Base-by-base conservation (phyloP, 2,329 filamentous ascomycete genomes). In the Exophiala bonariae region DNA sequence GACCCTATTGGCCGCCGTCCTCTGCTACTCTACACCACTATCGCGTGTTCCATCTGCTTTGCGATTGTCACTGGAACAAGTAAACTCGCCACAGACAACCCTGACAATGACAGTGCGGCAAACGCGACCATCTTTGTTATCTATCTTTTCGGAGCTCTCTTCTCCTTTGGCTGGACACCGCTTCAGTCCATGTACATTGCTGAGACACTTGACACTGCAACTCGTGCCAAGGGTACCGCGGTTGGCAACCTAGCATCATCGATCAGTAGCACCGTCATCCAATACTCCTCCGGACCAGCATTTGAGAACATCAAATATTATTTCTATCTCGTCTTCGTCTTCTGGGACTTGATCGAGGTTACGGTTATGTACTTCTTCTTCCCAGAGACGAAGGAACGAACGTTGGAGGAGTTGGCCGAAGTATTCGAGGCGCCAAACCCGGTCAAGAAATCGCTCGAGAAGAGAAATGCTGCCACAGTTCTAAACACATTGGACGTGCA, bases 191-290 rank as follows among this genome's bases (percentile, higher is more conserved):
- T 79, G 13, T 79, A 78, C 56, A 72, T 74, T 1, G 75, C 77
- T 36, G 76, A 79, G 55, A 72, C 74, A 10, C 66, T 79, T 4
- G 71, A 67, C 9, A 78, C 74, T 54, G 72, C 77, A 57, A 76
- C 73, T 55, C 70, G 77, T 42, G 76, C 74, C 35, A 79, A 79
- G 64, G 76, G 76, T 11, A 78, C 78, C 71, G 76, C 72, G 3
- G 71, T 78, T 52, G 71, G 59, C 60, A 26, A 26, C 23, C 23
- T 26, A 11, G 69, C 63, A 55, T 70, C 66, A 54, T 71, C 70
- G 47, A 64, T 69, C 34, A 71, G 69, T 9, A 70, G 65, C 30
- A 65, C 75, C 30, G 63, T 76, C 41, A 77, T 76, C 58, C 75
- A 72, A n/a, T 42, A 34, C 11, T 28, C 43, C 32, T 47, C 48